phyloP scores from a whole-genome alignment of 768 basidiomycete species.

The Tricholoma matsutake region DNA sequence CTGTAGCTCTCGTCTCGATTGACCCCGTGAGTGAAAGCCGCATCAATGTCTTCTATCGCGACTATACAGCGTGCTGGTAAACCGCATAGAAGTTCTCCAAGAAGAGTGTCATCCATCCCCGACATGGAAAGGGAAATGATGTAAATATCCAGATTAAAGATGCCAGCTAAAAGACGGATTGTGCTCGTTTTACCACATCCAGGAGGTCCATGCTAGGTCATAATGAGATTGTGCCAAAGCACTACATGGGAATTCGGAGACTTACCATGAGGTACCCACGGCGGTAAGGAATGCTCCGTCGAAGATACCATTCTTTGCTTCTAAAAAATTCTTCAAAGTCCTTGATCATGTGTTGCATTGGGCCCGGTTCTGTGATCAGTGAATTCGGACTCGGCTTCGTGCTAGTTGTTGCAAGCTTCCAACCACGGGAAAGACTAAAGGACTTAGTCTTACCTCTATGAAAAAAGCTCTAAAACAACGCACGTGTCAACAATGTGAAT shows the following conservation, averaged over 20 bases:
- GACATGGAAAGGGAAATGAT: conserved; percentile 60
- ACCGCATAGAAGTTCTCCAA: conserved; percentile 52
- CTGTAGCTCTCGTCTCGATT: conserved; percentile 30
- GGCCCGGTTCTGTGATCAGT: conserved; percentile 35
- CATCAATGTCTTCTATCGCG: conserved; percentile 82
- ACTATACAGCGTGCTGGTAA: conserved; percentile 67
- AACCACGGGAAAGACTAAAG: background rate
- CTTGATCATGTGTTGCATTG: conserved; percentile 56
- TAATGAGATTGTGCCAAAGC: background rate
- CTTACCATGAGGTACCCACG: conserved; percentile 67
- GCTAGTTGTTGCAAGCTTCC: background rate
- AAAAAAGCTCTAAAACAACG: background rate
- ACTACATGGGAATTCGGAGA: background rate
- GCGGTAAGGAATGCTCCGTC: conserved; percentile 60
- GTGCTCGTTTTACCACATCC: conserved; percentile 77
- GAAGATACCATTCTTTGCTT: conserved; percentile 69
- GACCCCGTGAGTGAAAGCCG: conserved; percentile 51
- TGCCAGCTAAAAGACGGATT: conserved; percentile 70
- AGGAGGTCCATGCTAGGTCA: conserved; percentile 59
- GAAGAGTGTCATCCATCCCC: conserved; percentile 59
- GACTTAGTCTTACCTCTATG: background rate
- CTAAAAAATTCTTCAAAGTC: conserved; percentile 67
- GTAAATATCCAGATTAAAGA: conserved; percentile 60
- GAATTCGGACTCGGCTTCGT: background rate
- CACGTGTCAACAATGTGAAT: background rate